Percentiles rank a stretch among this genome's conserved stretches.
These are phyloP conservation scores for Neopestalotiopsis sp. DNA, from an alignment of 2,329 filamentous ascomycete genomes.

Conservation along the genomic window DNA sequence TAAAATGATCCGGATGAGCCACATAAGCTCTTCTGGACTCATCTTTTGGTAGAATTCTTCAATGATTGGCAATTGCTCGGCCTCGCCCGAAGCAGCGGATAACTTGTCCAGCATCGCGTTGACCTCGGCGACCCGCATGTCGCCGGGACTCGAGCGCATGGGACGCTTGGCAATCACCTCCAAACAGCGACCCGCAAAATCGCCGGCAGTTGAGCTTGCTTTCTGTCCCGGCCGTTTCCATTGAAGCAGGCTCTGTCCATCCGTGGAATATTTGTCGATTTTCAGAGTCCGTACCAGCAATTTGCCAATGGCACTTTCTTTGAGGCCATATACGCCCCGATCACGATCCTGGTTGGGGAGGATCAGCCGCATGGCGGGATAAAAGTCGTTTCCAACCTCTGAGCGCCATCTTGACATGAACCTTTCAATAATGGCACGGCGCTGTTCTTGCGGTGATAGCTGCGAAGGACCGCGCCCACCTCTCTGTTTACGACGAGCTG, in stretches of 20 bases:
- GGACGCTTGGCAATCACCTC: conserved; percentile 86
- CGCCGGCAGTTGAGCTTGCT: conserved; percentile 74
- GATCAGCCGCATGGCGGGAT: conserved; percentile 89
- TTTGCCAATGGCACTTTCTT: conserved; percentile 89
- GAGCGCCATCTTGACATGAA: conserved; percentile 88
- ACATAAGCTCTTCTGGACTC: conserved; percentile 92
- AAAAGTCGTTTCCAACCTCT: conserved; percentile 90
- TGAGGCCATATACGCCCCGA: conserved; percentile 89
- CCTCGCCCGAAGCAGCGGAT: conserved; percentile 76
- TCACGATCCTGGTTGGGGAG: conserved; percentile 92
- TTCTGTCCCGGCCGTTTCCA: conserved; percentile 87
- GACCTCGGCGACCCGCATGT: conserved; percentile 87
- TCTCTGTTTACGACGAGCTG: conserved; percentile 58
- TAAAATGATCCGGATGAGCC: conserved; percentile 92
- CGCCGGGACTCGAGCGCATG: conserved; percentile 73
- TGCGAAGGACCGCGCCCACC: conserved; percentile 64
- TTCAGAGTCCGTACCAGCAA: conserved; percentile 91
- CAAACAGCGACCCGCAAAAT: conserved; percentile 89
- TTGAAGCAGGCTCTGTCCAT: conserved; percentile 82
- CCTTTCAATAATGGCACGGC: conserved; percentile 79
- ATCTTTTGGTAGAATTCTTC: conserved; percentile 85
- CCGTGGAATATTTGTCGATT: conserved; percentile 88
- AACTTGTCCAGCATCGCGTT: conserved; percentile 84
- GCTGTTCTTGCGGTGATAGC: conserved; percentile 75
- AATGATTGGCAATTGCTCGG: conserved; percentile 83